Evolutionary conservation across 768 basidiomycete genomes (phyloP).

Genomic region (Leccinellum rugosiceps): DNA sequence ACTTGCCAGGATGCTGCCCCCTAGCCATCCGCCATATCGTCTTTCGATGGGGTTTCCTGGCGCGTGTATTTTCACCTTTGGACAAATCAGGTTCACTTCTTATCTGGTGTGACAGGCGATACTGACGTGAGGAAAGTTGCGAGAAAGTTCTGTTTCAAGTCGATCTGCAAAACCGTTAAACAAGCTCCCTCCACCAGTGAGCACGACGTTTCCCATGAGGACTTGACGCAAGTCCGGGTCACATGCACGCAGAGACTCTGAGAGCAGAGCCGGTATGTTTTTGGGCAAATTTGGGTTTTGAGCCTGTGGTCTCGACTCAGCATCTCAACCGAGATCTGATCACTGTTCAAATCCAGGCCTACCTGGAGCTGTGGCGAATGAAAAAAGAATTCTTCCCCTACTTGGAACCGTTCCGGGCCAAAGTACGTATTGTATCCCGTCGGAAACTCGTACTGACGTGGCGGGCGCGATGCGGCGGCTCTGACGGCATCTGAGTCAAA

Average conservation of each 20-base stretch:
- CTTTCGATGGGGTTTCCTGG: slow-evolving; percentile 90
- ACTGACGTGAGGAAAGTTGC: slow-evolving; percentile 78
- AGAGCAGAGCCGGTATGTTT: slow-evolving; percentile 72
- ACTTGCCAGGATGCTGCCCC: slow-evolving; percentile 91
- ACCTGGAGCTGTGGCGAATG: slow-evolving; percentile 60
- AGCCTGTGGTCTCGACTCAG: slow-evolving; percentile 30
- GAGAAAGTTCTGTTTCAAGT: slow-evolving; percentile 68
- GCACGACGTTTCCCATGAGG: slow-evolving; percentile 88
- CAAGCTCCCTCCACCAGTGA: slow-evolving; percentile 91
- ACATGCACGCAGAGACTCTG: slow-evolving; percentile 74
- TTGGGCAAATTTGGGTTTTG: slow-evolving; percentile 70
- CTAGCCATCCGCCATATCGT: slow-evolving; percentile 91
- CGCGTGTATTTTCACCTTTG: slow-evolving; percentile 86
- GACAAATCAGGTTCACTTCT: slow-evolving; percentile 9
- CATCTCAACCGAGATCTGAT: neutral
- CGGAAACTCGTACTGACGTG: slow-evolving; percentile 89
- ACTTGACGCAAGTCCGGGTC: slow-evolving; percentile 91
- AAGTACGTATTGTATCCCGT: slow-evolving; percentile 88
- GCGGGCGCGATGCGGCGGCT: slow-evolving; percentile 51
- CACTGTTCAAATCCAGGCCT: slow-evolving; percentile 15
- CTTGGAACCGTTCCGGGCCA: slow-evolving; percentile 73
- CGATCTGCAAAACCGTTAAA: slow-evolving; percentile 86
- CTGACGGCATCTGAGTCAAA: slow-evolving; percentile 34
- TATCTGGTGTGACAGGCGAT: neutral
- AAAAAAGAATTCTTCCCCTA: slow-evolving; percentile 88